Conservation (phyloP, 441 rosid species). For the Lepidium campestre region DNA sequence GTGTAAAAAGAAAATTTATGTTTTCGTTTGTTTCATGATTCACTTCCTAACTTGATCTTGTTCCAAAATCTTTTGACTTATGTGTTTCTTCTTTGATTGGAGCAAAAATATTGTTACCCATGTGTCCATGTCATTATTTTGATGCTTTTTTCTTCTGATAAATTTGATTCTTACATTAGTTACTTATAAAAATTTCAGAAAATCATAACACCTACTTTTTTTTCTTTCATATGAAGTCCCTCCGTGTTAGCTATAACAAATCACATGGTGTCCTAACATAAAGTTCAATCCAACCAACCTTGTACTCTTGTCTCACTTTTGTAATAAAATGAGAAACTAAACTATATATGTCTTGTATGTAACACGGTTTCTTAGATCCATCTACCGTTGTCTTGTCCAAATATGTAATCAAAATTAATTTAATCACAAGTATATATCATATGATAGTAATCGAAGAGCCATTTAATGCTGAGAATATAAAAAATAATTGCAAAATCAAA, state of each 20-base stretch:
- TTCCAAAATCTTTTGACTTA: not conserved
- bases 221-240: slow-evolving; percentile 12
- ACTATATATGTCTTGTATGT: not conserved
- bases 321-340: not conserved
- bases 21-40: slow-evolving; percentile 1
- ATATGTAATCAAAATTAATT: not conserved
- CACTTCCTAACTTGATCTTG: slow-evolving; percentile 1
- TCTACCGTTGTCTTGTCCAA: not conserved
- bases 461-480: not conserved
- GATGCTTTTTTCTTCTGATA: not conserved
- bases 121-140: not conserved
- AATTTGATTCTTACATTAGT: not conserved
- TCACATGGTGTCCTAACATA: slow-evolving; percentile 11
- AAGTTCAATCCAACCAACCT: not conserved
- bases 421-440: not conserved
- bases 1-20: slow-evolving; percentile 8
- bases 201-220: not conserved
- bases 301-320: not conserved
- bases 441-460: not conserved
- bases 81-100: slow-evolving; percentile 9
- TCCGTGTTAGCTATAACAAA: slow-evolving; percentile 8
- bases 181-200: not conserved
- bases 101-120: not conserved
- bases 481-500: not conserved
- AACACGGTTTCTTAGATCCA: not conserved